Conservation (phyloP, 2,329 filamentous ascomycete species). For the Fusarium floridanum region DNA sequence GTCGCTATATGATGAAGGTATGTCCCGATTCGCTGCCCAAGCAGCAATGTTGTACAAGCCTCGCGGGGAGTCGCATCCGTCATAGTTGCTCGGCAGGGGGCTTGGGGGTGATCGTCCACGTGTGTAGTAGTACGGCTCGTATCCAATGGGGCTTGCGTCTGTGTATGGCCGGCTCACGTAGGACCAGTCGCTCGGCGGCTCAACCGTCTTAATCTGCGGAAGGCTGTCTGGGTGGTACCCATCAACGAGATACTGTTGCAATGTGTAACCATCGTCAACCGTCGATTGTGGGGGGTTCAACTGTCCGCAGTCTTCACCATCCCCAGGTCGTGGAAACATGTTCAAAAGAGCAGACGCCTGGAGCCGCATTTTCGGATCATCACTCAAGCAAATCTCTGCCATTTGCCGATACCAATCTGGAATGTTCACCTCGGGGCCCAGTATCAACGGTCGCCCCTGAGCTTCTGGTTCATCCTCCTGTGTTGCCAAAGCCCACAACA, state of each 20-base stretch:
- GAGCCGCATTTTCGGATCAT: constrained; percentile 77
- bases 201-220: constrained; percentile 56
- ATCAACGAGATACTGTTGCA: constrained; percentile 56
- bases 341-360: constrained; percentile 79
- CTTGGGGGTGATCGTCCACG: constrained; percentile 68
- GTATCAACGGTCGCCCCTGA: constrained; percentile 76
- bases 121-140: constrained; percentile 61
- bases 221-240: constrained; percentile 51
- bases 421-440: constrained; percentile 71
- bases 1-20: constrained; percentile 57
- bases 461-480: constrained; percentile 91
- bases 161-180: constrained; percentile 55
- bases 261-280: constrained; percentile 56
- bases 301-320: constrained; percentile 25
- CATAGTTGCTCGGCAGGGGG: constrained; percentile 60
- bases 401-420: constrained; percentile 85
- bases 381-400: constrained; percentile 81
- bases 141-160: constrained; percentile 50
- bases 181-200: constrained; percentile 60
- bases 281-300: constrained; percentile 52
- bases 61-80: constrained; percentile 50
- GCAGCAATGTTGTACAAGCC: constrained; percentile 48
- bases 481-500: constrained; percentile 90
- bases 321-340: constrained; percentile 69
- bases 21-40: constrained; percentile 56